A percentile compares a stretch with the other conserved stretches of the same genome.
Conservation (phyloP, 2,329 filamentous ascomycete genomes). For the Aphanocladium album region DNA sequence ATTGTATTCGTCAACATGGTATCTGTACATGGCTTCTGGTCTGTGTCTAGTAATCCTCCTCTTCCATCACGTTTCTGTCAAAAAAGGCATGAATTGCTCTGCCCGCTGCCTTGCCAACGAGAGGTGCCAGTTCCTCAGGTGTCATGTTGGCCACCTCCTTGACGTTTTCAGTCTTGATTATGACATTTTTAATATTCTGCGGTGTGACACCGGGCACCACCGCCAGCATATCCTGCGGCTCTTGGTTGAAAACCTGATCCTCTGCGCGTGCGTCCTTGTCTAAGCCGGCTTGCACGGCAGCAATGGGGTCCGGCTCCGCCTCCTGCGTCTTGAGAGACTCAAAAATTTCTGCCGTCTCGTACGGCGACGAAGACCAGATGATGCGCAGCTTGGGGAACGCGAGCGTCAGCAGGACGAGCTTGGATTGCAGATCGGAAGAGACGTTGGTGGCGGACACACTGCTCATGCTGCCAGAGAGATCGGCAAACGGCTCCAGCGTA, state of each 20-base stretch:
- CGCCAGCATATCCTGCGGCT: constrained; percentile 86
- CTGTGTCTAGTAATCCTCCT: constrained; percentile 30
- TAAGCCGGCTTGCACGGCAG: constrained; percentile 79
- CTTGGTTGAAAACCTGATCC: constrained; percentile 71
- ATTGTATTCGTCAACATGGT: not conserved
- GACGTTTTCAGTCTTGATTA: constrained; percentile 69
- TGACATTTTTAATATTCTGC: constrained; percentile 69
- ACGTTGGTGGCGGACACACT: constrained; percentile 56
- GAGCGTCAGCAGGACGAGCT: constrained; percentile 86
- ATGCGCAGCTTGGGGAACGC: constrained; percentile 86
- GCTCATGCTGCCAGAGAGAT: constrained; percentile 56
- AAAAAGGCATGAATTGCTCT: constrained; percentile 80
- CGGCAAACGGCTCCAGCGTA: constrained; percentile 78
- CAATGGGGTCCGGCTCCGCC: constrained; percentile 83
- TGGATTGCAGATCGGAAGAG: constrained; percentile 76
- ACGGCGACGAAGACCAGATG: constrained; percentile 89
- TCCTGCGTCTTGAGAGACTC: constrained; percentile 86
- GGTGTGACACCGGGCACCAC: constrained; percentile 79
- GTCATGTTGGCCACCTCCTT: constrained; percentile 81
- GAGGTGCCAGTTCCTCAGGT: constrained; percentile 62
- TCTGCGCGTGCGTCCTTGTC: constrained; percentile 49
- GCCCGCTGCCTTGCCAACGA: constrained; percentile 74
- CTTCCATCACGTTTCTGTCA: constrained; percentile 55
- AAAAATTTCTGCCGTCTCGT: constrained; percentile 97
- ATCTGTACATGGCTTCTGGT: not conserved